Evolutionary conservation across 345 rosid species (phyloP), one percentile per base, ranked within the genome.

Genomic region (Physaria fendleri): DNA sequence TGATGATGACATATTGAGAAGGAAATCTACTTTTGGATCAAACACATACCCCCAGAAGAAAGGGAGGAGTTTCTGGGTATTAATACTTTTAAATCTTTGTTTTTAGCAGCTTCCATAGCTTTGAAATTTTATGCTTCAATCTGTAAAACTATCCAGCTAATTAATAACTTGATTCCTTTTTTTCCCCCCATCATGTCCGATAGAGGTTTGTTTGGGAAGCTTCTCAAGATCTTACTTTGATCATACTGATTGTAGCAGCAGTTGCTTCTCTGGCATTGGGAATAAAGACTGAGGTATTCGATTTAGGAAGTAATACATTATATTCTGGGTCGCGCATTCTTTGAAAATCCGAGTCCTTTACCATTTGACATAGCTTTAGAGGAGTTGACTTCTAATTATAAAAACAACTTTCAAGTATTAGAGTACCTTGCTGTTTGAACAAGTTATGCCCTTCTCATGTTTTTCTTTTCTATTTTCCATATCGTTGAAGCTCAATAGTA

Each of bases 211-310:
- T 83, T 35, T 85, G 94, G 94, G 94, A 85, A 79, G 90, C 94
- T 46, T 81, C 90, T 74, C 94, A 83, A 54, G 94, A 85, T 74
- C 90, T 85, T 78, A 85, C 94, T 27, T 76, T 93, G 77, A 78
- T 89, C 68, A 93, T 93, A 74, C 74, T 93, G 84, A 78, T 89
- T 59, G 63, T 87, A 52, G 99, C 99, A 75, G 99, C 99, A n/a
- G 75, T 69, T 49, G 91, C 88, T 69, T 93, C 97, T 40, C 73
- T 93, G 78, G 99, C 72, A 5, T 63, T 93, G 71, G 99, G 99
- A 54, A 87, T 93, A 56, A 93, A 93, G 78, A 78, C 99, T 20
- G 96, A 93, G 99, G 99, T 89, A 64, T 74, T 72, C 41, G 72
- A 25, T 28, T 28, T 38, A 42, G 39, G 48, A 57, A 10, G 9